Evolutionary conservation across 106 monocot genomes (phyloP).

Genomic region (Dactylorhiza incarnata): DNA sequence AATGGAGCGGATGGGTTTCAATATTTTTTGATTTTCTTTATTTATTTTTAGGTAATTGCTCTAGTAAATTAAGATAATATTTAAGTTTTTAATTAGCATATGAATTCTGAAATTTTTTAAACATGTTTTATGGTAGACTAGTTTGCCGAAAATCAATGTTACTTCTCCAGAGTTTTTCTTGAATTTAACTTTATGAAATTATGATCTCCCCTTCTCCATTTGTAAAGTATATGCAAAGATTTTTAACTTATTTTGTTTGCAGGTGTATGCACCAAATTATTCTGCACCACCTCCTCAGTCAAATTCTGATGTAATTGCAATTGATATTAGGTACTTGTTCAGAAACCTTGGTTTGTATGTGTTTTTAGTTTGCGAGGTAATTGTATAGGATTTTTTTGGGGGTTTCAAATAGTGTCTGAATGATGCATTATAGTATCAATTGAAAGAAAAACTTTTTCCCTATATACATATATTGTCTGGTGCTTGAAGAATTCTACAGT

Average conservation of each 20-base stretch:
- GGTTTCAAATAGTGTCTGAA: neutral
- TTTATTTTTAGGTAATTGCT: neutral
- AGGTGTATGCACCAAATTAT: conserved; percentile 85
- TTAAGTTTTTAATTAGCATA: neutral
- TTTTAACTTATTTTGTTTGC: conserved; percentile 4
- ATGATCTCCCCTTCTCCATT: neutral
- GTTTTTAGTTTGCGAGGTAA: neutral
- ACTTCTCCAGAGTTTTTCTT: neutral
- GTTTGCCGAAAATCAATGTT: neutral
- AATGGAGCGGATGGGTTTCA: neutral
- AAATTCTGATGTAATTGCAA: conserved; percentile 49
- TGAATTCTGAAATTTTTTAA: neutral
- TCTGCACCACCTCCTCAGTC: conserved; percentile 34
- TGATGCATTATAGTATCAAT: neutral
- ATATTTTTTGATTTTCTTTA: neutral
- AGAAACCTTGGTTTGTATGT: neutral
- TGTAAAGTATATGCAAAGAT: neutral
- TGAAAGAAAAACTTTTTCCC: neutral
- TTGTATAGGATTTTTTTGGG: neutral
- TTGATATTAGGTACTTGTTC: conserved; percentile 76
- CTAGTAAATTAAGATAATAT: neutral
- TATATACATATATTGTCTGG: neutral
- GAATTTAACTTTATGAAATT: neutral
- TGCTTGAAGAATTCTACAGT: neutral
- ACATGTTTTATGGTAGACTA: neutral